A percentile compares a stretch with the other conserved stretches of the same genome.
Evolutionary conservation across 768 basidiomycete species (phyloP).

Genomic region (Mycena rosella): DNA sequence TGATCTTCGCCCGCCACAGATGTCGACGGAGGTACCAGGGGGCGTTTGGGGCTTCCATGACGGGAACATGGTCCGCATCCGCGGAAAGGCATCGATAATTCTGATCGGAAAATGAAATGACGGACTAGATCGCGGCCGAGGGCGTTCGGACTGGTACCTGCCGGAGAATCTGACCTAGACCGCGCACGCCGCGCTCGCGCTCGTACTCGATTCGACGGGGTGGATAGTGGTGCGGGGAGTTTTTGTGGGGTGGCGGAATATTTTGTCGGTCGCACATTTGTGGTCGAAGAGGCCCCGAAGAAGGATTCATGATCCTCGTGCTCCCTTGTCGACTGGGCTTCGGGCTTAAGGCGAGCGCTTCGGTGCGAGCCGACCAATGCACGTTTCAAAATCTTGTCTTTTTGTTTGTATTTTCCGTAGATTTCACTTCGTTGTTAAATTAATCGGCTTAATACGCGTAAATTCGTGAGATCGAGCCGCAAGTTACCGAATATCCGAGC

Average conservation of each 20-base stretch:
- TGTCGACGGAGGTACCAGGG: not conserved
- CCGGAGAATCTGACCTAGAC: too few species aligned
- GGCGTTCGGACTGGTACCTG: too few species aligned
- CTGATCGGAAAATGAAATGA: too few species aligned
- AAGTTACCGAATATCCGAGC: too few species aligned
- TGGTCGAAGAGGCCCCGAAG: not conserved
- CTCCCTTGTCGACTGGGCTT: not conserved
- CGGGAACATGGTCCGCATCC: too few species aligned
- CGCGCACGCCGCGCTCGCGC: too few species aligned
- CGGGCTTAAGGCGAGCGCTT: slow-evolving; percentile 5
- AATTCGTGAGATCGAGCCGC: too few species aligned
- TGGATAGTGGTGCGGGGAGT: slow-evolving; percentile 1
- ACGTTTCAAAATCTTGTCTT: not conserved
- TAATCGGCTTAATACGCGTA: too few species aligned
- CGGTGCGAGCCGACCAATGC: slow-evolving; percentile 1
- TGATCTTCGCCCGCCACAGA: slow-evolving; percentile 4
- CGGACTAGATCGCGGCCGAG: too few species aligned
- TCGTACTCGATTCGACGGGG: not conserved
- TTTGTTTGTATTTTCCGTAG: not conserved
- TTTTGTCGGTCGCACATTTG: not conserved
- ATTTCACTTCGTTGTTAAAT: too few species aligned
- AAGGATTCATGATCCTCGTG: slow-evolving; percentile 5
- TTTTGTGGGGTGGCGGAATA: not conserved
- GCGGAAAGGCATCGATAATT: too few species aligned
- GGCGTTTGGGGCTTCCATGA: slow-evolving; percentile 9